phyloP scores from a whole-genome alignment of 768 basidiomycete genomes.

The Leucosporidium creatinivorum region DNA sequence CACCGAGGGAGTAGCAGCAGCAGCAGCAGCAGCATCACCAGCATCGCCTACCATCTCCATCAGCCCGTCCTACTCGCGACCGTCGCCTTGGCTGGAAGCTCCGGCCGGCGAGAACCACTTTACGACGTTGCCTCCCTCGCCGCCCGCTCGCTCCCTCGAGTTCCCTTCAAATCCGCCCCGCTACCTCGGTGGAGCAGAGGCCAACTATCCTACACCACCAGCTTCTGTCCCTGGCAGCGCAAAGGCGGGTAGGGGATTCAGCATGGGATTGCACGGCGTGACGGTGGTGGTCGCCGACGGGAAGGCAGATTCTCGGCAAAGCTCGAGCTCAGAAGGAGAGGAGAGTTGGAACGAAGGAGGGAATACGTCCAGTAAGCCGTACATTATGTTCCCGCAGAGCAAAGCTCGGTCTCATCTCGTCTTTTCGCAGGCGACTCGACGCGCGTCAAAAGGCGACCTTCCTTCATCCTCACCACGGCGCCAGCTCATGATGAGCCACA shows the following conservation, averaged over 20 bases:
- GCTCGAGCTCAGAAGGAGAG: too few relatives aligned
- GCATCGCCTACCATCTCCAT: background rate
- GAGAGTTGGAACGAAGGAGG: too few relatives aligned
- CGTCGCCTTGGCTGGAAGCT: background rate
- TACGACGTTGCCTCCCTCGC: constrained; percentile 16
- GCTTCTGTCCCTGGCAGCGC: constrained; percentile 1
- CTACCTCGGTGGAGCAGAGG: background rate
- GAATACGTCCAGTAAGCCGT: background rate
- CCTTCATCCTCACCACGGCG: constrained; percentile 29
- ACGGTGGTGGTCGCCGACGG: background rate
- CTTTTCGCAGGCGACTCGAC: background rate
- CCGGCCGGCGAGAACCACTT: constrained; percentile 7
- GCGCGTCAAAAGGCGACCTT: constrained; percentile 10
- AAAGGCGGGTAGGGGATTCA: background rate
- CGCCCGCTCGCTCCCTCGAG: background rate
- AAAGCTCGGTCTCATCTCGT: background rate
- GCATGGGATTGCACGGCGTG: background rate
- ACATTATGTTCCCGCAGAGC: background rate
- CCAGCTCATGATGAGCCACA: constrained; percentile 12
- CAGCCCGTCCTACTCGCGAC: background rate
- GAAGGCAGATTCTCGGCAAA: background rate
- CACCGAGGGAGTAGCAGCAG: background rate
- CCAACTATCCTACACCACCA: background rate
- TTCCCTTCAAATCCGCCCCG: background rate
- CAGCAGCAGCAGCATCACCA: background rate